A percentile compares a stretch with the other conserved stretches of the same genome.
Evolutionary conservation across 108 stramenopile genomes (phyloP).

Genomic region (Ochromonas danica): DNA sequence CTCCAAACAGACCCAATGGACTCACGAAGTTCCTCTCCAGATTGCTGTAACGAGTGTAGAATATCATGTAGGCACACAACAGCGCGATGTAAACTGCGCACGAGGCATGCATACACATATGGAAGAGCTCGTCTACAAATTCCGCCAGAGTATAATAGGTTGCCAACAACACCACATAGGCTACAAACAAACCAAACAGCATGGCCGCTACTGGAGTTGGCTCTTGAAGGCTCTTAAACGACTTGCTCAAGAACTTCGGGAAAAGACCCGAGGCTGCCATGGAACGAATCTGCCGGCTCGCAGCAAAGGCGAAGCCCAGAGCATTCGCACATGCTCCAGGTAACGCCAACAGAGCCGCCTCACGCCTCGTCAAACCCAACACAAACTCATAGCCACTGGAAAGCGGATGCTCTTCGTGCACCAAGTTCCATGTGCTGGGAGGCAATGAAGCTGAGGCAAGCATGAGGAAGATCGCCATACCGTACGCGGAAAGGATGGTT

Average conservation of each 20-base stretch:
- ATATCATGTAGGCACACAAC: neutral
- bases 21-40: neutral
- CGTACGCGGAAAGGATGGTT: no score
- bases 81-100: neutral
- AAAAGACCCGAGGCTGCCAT: neutral
- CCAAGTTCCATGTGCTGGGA: no score
- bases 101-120: neutral
- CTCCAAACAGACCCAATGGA: neutral
- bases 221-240: neutral
- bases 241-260: neutral
- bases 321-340: no score
- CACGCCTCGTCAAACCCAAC: no score
- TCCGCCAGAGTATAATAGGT: neutral
- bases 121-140: neutral
- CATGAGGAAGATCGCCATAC: no score
- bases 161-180: neutral
- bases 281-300: neutral
- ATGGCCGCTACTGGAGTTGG: neutral
- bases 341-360: no score
- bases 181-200: neutral
- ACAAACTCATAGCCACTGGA: no score
- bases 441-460: no score
- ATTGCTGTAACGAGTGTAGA: neutral
- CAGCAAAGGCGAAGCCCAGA: neutral
- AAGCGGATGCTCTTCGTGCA: no score